These are phyloP conservation scores for Pythium guiyangense DNA, from an alignment of 352 stramenopile genomes.

Conservation along the genomic window DNA sequence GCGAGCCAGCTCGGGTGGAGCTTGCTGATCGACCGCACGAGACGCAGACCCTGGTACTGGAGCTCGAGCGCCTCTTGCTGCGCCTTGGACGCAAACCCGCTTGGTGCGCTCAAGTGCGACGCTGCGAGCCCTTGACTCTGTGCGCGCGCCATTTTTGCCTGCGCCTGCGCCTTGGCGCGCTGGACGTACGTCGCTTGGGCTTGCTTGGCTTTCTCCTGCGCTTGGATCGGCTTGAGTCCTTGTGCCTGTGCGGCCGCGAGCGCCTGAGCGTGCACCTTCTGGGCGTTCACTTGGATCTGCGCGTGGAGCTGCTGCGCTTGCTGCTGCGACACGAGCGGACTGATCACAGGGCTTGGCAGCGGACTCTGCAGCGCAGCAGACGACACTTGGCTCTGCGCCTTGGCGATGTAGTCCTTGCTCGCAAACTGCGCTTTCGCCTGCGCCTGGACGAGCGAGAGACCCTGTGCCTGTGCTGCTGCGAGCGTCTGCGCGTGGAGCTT, in stretches of 20 bases:
- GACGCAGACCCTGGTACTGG: slow-evolving; percentile 91
- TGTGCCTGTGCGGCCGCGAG: slow-evolving; percentile 81
- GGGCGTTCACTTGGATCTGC: slow-evolving; percentile 87
- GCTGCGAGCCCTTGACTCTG: slow-evolving; percentile 53
- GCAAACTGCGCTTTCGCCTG: slow-evolving; percentile 84
- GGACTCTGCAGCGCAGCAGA: slow-evolving; percentile 49
- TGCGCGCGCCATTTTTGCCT: slow-evolving; percentile 80
- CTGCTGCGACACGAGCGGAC: slow-evolving; percentile 60
- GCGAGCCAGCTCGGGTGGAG: slow-evolving; percentile 89
- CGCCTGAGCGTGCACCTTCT: slow-evolving; percentile 87
- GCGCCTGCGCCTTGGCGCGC: slow-evolving; percentile 79
- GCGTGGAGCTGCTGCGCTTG: slow-evolving; percentile 84
- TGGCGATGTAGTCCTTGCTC: slow-evolving; percentile 89
- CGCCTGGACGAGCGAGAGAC: slow-evolving; percentile 79
- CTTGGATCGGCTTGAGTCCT: slow-evolving; percentile 81
- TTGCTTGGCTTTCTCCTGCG: slow-evolving; percentile 89
- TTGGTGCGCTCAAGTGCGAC: slow-evolving; percentile 27
- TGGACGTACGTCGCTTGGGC: slow-evolving; percentile 86
- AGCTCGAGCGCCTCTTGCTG: slow-evolving; percentile 91
- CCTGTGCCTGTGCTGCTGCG: slow-evolving; percentile 77
- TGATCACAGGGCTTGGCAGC: slow-evolving; percentile 45
- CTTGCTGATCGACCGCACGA: slow-evolving; percentile 90
- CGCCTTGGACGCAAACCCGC: slow-evolving; percentile 58
- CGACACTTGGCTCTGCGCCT: slow-evolving; percentile 81
- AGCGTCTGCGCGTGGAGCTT: slow-evolving; percentile 85